phyloP scores from a whole-genome alignment of 345 rosid species.

The Triadica sebifera region DNA sequence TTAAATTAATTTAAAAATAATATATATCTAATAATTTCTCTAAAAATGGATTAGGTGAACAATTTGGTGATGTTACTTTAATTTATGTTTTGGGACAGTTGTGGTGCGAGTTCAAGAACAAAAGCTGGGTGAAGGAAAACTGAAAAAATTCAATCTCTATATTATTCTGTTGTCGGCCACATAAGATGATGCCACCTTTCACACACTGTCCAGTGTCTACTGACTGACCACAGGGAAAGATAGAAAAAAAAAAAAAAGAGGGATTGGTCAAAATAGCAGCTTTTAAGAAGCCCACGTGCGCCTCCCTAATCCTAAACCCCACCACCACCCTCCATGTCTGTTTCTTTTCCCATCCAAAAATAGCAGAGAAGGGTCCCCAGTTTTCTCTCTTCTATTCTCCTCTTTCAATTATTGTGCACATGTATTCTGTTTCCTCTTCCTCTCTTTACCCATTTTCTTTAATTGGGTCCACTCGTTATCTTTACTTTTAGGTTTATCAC shows the following conservation, averaged over 20 bases:
- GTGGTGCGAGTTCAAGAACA: too few relatives aligned
- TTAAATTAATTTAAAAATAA: too few relatives aligned
- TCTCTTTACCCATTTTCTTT: too few relatives aligned
- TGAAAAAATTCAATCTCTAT: neutral
- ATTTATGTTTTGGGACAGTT: too few relatives aligned
- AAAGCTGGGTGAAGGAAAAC: neutral
- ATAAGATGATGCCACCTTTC: neutral
- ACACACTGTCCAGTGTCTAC: too few relatives aligned
- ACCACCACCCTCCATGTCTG: constrained; percentile 23
- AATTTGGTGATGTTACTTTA: too few relatives aligned
- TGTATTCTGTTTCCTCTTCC: neutral
- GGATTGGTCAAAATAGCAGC: constrained; percentile 34
- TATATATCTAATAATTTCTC: too few relatives aligned
- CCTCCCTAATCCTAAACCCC: constrained; percentile 29
- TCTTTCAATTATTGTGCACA: neutral
- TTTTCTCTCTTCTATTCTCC: neutral
- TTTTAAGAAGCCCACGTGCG: constrained; percentile 46
- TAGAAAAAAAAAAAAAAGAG: neutral
- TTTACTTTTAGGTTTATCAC: too few relatives aligned
- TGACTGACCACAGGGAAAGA: too few relatives aligned
- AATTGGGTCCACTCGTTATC: too few relatives aligned
- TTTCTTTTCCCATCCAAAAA: neutral
- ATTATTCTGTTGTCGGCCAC: constrained; percentile 41
- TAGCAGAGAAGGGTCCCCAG: too few relatives aligned
- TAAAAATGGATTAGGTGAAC: too few relatives aligned